Evolutionary conservation across 2,329 filamentous ascomycete species (phyloP).

Genomic region (Thielaviopsis musarum): DNA sequence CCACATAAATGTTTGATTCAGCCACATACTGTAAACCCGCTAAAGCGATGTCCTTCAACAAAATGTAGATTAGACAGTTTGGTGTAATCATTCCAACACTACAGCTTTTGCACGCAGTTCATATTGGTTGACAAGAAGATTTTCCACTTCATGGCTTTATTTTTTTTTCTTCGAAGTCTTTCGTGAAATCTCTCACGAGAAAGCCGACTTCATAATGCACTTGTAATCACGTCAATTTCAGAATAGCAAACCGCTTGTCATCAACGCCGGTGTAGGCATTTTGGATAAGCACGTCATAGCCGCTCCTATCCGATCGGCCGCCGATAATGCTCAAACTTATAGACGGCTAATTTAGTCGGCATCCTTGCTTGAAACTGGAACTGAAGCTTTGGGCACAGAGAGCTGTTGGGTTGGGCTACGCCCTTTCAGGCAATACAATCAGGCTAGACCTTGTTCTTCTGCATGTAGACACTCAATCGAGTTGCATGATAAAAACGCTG

Average conservation of each 20-base stretch:
- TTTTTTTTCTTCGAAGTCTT: too few relatives aligned
- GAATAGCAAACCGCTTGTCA: neutral
- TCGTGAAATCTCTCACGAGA: too few relatives aligned
- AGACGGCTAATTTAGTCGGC: neutral
- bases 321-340: neutral
- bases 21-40: neutral
- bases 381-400: neutral
- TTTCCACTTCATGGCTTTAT: too few relatives aligned
- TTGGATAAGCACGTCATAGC: neutral
- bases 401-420: neutral
- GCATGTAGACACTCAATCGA: neutral
- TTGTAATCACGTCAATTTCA: neutral
- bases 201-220: neutral
- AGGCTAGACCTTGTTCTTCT: neutral
- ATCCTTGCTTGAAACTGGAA: neutral
- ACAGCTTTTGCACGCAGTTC: neutral
- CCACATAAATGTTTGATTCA: neutral
- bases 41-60: neutral
- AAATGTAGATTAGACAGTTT: neutral
- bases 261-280: neutral
- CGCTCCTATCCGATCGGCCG: neutral
- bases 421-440: neutral
- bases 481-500: too few relatives aligned
- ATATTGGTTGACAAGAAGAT: too few relatives aligned
- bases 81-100: neutral